Evolutionary conservation across 495 filamentous ascomycete species (phyloP).

Genomic region (Hypoxylon rickii): DNA sequence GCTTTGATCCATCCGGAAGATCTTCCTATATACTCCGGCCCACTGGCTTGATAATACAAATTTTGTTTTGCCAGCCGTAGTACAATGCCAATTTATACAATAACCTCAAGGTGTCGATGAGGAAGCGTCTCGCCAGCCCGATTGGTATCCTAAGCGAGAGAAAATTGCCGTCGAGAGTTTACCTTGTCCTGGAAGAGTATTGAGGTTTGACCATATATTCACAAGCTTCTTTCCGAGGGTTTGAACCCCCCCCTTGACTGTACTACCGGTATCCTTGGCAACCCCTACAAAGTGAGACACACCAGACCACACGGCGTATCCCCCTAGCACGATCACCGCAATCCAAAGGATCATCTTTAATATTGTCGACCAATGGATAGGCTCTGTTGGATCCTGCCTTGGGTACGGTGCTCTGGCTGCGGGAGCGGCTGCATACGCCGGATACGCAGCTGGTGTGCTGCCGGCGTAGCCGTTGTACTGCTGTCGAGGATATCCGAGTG

Average conservation of each 20-base stretch:
- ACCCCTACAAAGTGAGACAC: constrained; percentile 2
- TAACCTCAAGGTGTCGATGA: too few relatives aligned
- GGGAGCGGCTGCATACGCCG: not conserved
- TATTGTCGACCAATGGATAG: not conserved
- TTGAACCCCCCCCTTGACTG: not conserved
- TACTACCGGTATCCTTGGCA: not conserved
- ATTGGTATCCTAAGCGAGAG: too few relatives aligned
- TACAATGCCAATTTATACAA: constrained; percentile 3
- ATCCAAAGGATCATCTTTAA: constrained; percentile 19
- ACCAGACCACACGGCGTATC: not conserved
- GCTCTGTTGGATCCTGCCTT: not conserved
- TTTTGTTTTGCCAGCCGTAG: not conserved
- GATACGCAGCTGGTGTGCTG: constrained; percentile 3
- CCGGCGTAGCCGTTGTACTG: not conserved
- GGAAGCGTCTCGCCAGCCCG: too few relatives aligned
- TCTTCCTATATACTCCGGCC: constrained; percentile 4
- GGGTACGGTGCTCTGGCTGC: not conserved
- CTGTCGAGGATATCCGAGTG: constrained; percentile 3
- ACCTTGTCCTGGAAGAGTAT: too few relatives aligned
- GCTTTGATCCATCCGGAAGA: not conserved
- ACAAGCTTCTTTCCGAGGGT: not conserved
- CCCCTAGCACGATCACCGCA: not conserved
- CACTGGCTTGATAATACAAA: constrained; percentile 13
- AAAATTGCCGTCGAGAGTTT: too few relatives aligned
- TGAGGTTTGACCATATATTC: too few relatives aligned